A percentile compares a stretch with the other conserved stretches of the same genome.
Conservation (phyloP, 305 asterid genomes). For the Fraxinus xanthoxyloides region DNA sequence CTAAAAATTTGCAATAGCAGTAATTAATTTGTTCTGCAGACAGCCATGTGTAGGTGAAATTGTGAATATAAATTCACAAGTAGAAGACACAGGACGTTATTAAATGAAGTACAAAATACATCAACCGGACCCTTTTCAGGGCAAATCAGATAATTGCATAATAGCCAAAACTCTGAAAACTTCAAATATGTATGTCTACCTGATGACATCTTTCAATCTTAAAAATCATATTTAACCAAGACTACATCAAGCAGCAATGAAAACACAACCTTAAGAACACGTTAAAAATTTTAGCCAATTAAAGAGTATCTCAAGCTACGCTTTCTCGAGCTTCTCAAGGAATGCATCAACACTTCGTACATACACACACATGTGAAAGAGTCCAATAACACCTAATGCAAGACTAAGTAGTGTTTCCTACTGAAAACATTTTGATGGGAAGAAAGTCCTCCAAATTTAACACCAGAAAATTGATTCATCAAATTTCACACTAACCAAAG, state of each 20-base stretch:
- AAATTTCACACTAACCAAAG: not conserved
- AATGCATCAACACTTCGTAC: not conserved
- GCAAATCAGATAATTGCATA: not conserved
- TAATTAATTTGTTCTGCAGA: not conserved
- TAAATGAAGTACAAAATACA: not conserved
- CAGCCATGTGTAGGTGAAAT: not conserved
- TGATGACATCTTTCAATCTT: not conserved
- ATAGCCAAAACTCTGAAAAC: not conserved
- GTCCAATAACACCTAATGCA: not conserved
- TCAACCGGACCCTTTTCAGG: not conserved
- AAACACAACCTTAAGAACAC: not conserved
- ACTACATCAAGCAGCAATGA: not conserved
- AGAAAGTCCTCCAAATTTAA: not conserved
- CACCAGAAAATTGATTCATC: not conserved
- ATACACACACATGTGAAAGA: not conserved
- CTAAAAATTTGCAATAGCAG: not conserved
- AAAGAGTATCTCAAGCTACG: not conserved
- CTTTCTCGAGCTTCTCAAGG: not conserved
- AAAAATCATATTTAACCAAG: not conserved
- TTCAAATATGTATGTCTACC: not conserved
- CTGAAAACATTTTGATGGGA: not conserved
- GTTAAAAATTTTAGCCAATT: not conserved
- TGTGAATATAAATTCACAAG: not conserved
- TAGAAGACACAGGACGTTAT: not conserved
- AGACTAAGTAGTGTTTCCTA: not conserved